Conservation (phyloP, 2,329 filamentous ascomycete species). For the Nakataea oryzae region DNA sequence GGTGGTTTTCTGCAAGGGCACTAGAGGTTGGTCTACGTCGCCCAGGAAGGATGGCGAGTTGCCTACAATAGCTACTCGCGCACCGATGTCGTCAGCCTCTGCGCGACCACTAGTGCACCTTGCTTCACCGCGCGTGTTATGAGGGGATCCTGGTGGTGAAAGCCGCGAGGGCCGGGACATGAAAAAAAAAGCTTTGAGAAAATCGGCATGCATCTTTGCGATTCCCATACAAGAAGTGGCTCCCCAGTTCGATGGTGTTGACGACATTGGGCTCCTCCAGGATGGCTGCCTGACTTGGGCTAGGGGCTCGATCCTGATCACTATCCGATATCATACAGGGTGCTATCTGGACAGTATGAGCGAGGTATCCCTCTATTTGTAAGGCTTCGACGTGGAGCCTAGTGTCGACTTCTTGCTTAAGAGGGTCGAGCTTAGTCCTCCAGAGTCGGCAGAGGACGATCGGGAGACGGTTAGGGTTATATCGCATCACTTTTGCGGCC, state of each 20-base stretch:
- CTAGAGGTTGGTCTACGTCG: neutral
- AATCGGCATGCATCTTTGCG: slow-evolving; percentile 8
- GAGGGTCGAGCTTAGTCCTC: neutral
- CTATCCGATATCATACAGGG: slow-evolving; percentile 10
- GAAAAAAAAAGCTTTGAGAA: slow-evolving; percentile 12
- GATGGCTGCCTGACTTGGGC: slow-evolving; percentile 13
- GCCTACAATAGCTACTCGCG: neutral
- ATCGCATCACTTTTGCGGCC: slow-evolving; percentile 2
- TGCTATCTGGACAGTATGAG: slow-evolving; percentile 5
- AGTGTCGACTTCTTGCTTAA: neutral
- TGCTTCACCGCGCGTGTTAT: neutral
- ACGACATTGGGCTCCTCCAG: slow-evolving; percentile 14
- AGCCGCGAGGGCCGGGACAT: slow-evolving; percentile 11
- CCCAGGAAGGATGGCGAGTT: neutral
- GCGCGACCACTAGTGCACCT: neutral
- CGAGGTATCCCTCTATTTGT: neutral
- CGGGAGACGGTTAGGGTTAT: slow-evolving; percentile 10
- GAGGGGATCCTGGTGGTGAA: neutral
- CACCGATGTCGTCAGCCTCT: neutral
- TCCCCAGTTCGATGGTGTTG: slow-evolving; percentile 19
- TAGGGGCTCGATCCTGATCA: slow-evolving; percentile 14
- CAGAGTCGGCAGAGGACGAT: neutral
- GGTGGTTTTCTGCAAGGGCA: neutral
- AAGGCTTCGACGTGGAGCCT: neutral
- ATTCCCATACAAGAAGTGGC: slow-evolving; percentile 3